Evolutionary conservation across 2,329 filamentous ascomycete genomes (phyloP), one percentile per base, ranked within the genome.

Genomic region (Colletotrichum godetiae): DNA sequence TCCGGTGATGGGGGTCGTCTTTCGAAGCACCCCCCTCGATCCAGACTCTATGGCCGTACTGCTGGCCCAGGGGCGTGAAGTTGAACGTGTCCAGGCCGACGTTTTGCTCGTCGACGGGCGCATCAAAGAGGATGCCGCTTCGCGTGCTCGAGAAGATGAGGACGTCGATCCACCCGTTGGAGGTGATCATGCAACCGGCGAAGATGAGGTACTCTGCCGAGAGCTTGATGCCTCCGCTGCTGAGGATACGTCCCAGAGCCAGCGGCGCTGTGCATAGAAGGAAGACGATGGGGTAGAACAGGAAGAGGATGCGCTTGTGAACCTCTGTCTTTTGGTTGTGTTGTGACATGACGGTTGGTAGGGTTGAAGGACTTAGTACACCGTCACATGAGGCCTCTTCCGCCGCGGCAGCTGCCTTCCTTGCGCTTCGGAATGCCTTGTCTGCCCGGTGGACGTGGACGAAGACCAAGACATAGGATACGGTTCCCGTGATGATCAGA

Each of bases 241-340:
- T 84, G 57, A 86, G 86, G 79, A 92, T 89, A 65, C 90, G 86
- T n/a, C 89, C 88, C 0, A 88, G 83, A 12, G 89, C 90, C 2
- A 92, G 82, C 0, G 91, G 91, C 0, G 90, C 82, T 0, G 90
- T 92, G 79, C 90, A 90, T 27, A 91, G 70, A 37, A 91, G 84
- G 77, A 92, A 92, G 74, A 92, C 88, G 67, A 91, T 76, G 0
- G 91, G 91, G 75, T 92, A 92, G 7, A 90, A 82, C 42, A 91
- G 88, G 75, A 92, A 88, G 11, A 73, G 29, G 5, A 73, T 27
- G 5, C 70, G 60, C 11, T 65, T 70, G 46, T 65, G 55, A 2
- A 65, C 22, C 5, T 73, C 66, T 10, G 56, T 55, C 15, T 33
- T 61, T 1, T 15, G 5, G 11, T 65, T 60, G 8, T 49, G 33